These are phyloP conservation scores for Juglanconis sp. DNA, from an alignment of 2,329 filamentous ascomycete species.

Conservation along the genomic window DNA sequence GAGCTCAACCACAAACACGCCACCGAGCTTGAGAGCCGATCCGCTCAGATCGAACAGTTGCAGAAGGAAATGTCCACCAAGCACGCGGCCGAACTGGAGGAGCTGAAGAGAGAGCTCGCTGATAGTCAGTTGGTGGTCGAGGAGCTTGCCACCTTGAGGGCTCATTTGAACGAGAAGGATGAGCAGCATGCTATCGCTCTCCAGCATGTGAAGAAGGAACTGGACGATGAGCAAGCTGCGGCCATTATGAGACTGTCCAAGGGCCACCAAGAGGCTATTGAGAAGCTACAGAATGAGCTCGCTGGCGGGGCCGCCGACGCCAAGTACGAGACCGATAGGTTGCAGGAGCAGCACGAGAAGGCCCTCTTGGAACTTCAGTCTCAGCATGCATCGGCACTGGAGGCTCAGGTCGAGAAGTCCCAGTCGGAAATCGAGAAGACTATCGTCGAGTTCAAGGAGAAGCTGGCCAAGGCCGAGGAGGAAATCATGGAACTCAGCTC, in stretches of 20 bases:
- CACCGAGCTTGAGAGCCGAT: conserved; percentile 24
- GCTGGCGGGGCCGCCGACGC: conserved; percentile 28
- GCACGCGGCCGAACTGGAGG: conserved; percentile 33
- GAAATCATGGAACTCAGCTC: conserved; percentile 50
- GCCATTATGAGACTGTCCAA: conserved; percentile 46
- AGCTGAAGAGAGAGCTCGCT: conserved; percentile 34
- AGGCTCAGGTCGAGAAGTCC: conserved; percentile 33
- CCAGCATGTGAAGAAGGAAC: conserved; percentile 38
- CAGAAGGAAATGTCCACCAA: conserved; percentile 21
- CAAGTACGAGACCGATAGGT: conserved; percentile 36
- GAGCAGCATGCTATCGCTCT: conserved; percentile 33
- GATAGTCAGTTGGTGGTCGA: conserved; percentile 29
- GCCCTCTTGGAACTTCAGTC: conserved; percentile 43
- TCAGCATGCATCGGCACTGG: conserved; percentile 34
- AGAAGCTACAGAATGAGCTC: conserved; percentile 36
- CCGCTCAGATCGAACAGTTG: conserved; percentile 14
- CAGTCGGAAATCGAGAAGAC: conserved; percentile 36
- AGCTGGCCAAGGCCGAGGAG: conserved; percentile 42
- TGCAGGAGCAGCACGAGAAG: conserved; percentile 31
- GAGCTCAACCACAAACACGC: conserved; percentile 27
- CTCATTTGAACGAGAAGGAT: conserved; percentile 33
- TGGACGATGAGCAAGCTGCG: conserved; percentile 38
- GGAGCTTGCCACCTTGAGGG: conserved; percentile 27
- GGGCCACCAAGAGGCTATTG: conserved; percentile 40
- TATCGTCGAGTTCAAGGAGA: conserved; percentile 34